Conservation (phyloP, 352 stramenopile genomes). For the Phytophthora ohioensis region DNA sequence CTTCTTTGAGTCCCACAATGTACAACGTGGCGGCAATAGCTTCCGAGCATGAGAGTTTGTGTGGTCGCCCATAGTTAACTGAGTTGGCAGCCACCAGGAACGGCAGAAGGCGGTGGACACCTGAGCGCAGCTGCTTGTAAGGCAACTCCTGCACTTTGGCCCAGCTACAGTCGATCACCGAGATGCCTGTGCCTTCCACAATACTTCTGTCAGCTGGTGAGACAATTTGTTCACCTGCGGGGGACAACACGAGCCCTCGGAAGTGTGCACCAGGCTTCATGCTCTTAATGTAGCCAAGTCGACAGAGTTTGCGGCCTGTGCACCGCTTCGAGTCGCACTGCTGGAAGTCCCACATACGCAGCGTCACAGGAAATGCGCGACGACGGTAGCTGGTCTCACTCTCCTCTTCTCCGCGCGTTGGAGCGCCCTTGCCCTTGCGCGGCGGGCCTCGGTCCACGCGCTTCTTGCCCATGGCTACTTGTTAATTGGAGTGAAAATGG, state of each 20-base stretch:
- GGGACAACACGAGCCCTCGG: slow-evolving; percentile 95
- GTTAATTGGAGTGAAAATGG: no score
- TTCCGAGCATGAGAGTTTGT: slow-evolving; percentile 97
- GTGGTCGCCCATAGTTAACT: slow-evolving; percentile 98
- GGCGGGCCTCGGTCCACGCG: no score
- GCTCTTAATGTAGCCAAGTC: slow-evolving; percentile 92
- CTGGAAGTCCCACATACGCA: slow-evolving; percentile 97
- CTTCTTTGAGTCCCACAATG: slow-evolving; percentile 95
- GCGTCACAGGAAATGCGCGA: slow-evolving; percentile 76
- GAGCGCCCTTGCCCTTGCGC: not conserved
- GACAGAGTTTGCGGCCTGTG: slow-evolving; percentile 93
- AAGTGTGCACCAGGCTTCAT: slow-evolving; percentile 94
- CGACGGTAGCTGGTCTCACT: slow-evolving; percentile 70
- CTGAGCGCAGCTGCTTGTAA: slow-evolving; percentile 94
- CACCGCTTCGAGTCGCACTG: slow-evolving; percentile 96
- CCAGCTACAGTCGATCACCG: slow-evolving; percentile 99
- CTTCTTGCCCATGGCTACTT: no score
- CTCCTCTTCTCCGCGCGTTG: slow-evolving; percentile 63
- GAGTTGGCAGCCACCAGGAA: slow-evolving; percentile 98
- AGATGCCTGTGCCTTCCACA: slow-evolving; percentile 90
- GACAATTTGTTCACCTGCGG: slow-evolving; percentile 90
- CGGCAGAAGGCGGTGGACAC: slow-evolving; percentile 96
- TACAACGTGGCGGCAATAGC: slow-evolving; percentile 97
- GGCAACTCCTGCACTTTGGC: slow-evolving; percentile 96
- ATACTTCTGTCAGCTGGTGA: slow-evolving; percentile 88